phyloP scores from a whole-genome alignment of 768 basidiomycete genomes.

The Boletellus sp. region DNA sequence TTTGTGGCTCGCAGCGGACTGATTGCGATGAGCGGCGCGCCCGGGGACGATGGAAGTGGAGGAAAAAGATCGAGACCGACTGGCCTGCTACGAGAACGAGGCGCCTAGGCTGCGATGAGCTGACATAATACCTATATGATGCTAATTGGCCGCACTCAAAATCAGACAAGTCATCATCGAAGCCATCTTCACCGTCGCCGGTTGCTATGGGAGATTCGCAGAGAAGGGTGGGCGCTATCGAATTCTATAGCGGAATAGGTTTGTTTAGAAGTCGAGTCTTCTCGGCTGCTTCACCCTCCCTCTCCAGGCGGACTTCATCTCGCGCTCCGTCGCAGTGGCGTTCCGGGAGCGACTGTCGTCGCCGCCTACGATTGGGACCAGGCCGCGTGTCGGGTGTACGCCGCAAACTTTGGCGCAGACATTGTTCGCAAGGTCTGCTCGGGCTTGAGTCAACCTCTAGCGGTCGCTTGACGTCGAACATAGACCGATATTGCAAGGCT shows the following conservation, averaged over 20 bases:
- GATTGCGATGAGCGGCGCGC: background rate
- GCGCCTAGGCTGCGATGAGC: constrained; percentile 13
- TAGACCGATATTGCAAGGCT: constrained; percentile 63
- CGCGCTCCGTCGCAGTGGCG: constrained; percentile 52
- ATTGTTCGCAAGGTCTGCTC: constrained; percentile 38
- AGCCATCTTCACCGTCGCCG: too few relatives aligned
- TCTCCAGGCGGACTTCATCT: constrained; percentile 68
- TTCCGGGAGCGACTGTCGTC: constrained; percentile 43
- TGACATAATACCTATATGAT: constrained; percentile 13
- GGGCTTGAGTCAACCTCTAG: background rate
- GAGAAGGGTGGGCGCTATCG: constrained; percentile 30
- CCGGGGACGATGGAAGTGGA: constrained; percentile 1
- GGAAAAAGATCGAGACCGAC: constrained; percentile 5
- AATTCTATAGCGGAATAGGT: constrained; percentile 86
- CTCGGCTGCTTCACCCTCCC: constrained; percentile 1
- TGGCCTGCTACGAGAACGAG: constrained; percentile 13
- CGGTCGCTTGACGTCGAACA: constrained; percentile 2
- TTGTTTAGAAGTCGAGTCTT: constrained; percentile 1
- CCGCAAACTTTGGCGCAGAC: constrained; percentile 49
- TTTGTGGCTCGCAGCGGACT: background rate
- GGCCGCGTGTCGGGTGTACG: constrained; percentile 66
- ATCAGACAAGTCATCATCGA: background rate
- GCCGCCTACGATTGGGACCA: constrained; percentile 86
- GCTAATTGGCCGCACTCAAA: constrained; percentile 6
- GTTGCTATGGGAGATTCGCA: constrained; percentile 8